Base-by-base conservation (phyloP, 2,329 filamentous ascomycete species). In the Sarocladium brachiariae region DNA sequence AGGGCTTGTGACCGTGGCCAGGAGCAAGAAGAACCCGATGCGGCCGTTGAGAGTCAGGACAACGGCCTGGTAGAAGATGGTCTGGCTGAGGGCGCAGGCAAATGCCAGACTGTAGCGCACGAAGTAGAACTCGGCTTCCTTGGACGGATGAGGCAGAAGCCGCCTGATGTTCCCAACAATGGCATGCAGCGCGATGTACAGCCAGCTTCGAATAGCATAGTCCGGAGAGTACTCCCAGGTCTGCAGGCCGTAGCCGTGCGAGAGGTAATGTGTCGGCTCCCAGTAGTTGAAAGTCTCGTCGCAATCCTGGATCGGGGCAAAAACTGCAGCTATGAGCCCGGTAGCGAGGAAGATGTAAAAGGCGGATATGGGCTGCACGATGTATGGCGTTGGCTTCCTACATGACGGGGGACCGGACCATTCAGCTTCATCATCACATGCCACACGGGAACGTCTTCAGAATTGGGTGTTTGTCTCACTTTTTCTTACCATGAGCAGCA, bases 201-300 rank as follows among this genome's bases (percentile, higher is more conserved):
- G 75, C 93, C 93, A 99, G 70, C 90, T 96, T 55, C 93, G 84
- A 59, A 99, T 96, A 48, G 90, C 88, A 69, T 87, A 97, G 52
- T 92, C 85, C 4, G 93, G 93, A 1, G 92, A 95, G 70, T 97
- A 99, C 68, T 99, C 93, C 93, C 93, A 99, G 1, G 93, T 99
- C 71, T 99, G 91, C 48, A 96, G 76, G 34, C 92, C 93, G 63
- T 95, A 92, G 59, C 89, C 88, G 72, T 96, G 90, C 53, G 83
- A 86, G 24, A 99, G 78, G 68, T 96, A 99, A 68, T 99, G 93
- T 0, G 91, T 83, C 0, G 93, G 92, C 62, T 99, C 93, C 90
- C 92, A 99, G 74, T 96, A 99, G 67, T 99, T 99, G 78, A 95
- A 99, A 10, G 92, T 92, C 72, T 99, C 93, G 61, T 99, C 93